A percentile compares a stretch with the other conserved stretches of the same genome.
These are phyloP conservation scores for Colletotrichum cordylinicola DNA, from an alignment of 2,329 filamentous ascomycete genomes.

Conservation along the genomic window DNA sequence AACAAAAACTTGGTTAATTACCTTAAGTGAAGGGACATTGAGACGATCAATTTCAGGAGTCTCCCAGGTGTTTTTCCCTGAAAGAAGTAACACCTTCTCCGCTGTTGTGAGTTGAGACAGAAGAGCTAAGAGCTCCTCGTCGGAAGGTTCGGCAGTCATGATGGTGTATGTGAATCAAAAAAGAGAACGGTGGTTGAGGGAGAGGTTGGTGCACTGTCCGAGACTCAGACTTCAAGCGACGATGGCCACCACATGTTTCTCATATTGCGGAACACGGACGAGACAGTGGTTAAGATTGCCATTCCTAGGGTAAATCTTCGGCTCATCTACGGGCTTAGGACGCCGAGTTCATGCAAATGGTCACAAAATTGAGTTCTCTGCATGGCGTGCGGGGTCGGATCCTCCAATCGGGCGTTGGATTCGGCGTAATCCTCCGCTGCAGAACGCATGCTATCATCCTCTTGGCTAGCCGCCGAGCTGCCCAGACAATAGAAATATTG, in stretches of 20 bases:
- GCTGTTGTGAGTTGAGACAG: neutral
- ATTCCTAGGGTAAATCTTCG: neutral
- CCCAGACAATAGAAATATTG: neutral
- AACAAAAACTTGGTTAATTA: fast-evolving
- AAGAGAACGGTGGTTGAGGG: neutral
- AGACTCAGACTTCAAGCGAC: neutral
- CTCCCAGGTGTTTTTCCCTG: neutral
- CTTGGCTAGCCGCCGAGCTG: neutral
- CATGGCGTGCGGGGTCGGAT: neutral
- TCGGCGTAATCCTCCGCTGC: neutral
- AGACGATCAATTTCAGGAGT: neutral
- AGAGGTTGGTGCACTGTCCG: neutral
- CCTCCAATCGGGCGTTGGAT: neutral
- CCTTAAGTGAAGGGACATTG: neutral
- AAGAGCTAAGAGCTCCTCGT: neutral
- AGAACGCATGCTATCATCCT: neutral
- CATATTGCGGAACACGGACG: neutral
- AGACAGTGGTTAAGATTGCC: neutral
- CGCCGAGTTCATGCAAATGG: neutral
- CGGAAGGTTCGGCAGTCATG: neutral
- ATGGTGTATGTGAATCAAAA: neutral
- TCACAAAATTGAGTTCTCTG: neutral
- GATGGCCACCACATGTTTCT: neutral
- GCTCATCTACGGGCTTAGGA: neutral
- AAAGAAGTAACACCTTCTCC: neutral